Base-by-base conservation (phyloP, 495 filamentous ascomycete species). In the Aspergillus hancockii region DNA sequence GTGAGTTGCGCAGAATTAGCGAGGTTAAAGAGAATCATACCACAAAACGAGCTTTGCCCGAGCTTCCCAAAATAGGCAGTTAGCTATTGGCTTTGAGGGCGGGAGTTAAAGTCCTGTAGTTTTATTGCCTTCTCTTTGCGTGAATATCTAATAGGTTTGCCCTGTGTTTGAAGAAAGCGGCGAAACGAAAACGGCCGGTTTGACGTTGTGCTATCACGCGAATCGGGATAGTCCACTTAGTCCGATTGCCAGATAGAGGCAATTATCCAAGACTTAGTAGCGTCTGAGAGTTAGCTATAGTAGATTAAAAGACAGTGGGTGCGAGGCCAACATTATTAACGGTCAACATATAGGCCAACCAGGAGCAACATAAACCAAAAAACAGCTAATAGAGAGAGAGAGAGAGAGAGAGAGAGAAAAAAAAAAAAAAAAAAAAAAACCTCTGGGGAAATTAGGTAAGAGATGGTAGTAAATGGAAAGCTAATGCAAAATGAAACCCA, bases 21-120 rank as follows among this genome's bases (percentile, higher is more conserved):
- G 51, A 54, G 54, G 54, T 36, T 32, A 30, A 38, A 23, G 36
- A 23, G 36, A n/a, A 40, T 25, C 23, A 40, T 32, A 55, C n/a
- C 19, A 30, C 43, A 32, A 36, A 23, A 47, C 16, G 31, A 56
- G 43, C 43, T 47, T 23, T 9, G 3, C 18, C 19, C 6, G 43
- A 47, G 2, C 16, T 23, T 47, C 43, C 59, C 59, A 23, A 54
- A 57, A 54, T 40, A 54, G 59, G 54, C 21, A 62, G 57, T 62
- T 32, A 62, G 54, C 59, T 62, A 40, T 19, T 13, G 12, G 31
- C 7, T 28, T 19, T 30, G 43, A 14, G 28, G 58, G 18, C 21
- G 4, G 52, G 31, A 46, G 40, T 22, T 30, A 40, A 46, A 28
- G n/a, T n/a, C n/a, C 21, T 10, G 8, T 22, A 47, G 10, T 22